These are phyloP conservation scores for Xylaria sp. DNA, from an alignment of 2,329 filamentous ascomycete genomes.

Conservation along the genomic window DNA sequence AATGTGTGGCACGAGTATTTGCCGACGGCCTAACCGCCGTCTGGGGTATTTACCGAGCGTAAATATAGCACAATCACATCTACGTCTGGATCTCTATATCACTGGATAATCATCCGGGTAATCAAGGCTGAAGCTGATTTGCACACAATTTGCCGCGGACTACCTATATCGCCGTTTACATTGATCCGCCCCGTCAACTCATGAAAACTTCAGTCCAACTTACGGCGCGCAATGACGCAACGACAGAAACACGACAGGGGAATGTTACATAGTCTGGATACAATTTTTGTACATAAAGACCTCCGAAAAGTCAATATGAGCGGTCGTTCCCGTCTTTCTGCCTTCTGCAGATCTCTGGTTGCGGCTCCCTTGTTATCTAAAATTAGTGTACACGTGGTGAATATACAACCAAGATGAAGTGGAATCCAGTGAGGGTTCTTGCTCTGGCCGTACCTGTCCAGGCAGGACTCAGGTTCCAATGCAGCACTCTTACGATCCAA, in stretches of 20 bases:
- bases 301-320: background rate
- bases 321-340: background rate
- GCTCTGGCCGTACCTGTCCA: conserved; percentile 25
- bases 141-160: conserved; percentile 22
- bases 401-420: conserved; percentile 27
- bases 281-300: conserved; percentile 15
- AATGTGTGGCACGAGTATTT: conserved; percentile 9
- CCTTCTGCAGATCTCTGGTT: conserved; percentile 4
- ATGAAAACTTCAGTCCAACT: background rate
- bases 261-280: background rate
- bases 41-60: conserved; percentile 19
- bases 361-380: background rate
- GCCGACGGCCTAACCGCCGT: conserved; percentile 10
- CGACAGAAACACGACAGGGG: background rate
- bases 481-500: conserved; percentile 28
- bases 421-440: conserved; percentile 20
- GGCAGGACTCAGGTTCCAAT: conserved; percentile 30
- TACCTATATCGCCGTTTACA: conserved; percentile 7
- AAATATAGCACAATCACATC: conserved; percentile 18
- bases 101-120: conserved; percentile 28
- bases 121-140: conserved; percentile 26
- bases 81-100: conserved; percentile 12
- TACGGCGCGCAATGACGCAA: background rate
- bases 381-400: background rate
- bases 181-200: conserved; percentile 14